Conservation (phyloP, 176 grass and related monocot species). For the Otatea glauca region DNA sequence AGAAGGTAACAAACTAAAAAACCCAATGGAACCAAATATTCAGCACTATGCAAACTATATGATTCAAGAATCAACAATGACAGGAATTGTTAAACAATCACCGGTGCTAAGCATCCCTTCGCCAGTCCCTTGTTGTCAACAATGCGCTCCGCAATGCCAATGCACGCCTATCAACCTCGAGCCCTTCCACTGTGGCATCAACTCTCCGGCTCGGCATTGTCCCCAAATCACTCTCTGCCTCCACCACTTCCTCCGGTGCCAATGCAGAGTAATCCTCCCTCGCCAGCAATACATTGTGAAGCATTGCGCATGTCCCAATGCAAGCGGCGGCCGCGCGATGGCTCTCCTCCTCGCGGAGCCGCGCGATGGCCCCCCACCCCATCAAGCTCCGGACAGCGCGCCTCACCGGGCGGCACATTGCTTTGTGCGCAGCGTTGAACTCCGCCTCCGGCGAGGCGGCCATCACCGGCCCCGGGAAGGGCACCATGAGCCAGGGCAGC, state of each 20-base stretch:
- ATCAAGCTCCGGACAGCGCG: constrained; percentile 61
- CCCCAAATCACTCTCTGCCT: background rate
- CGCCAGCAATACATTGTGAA: constrained; percentile 77
- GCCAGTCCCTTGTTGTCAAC: constrained; percentile 27
- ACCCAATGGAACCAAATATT: constrained; percentile 45
- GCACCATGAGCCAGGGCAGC: constrained; percentile 79
- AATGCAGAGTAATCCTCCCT: constrained; percentile 78
- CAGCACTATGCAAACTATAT: constrained; percentile 6
- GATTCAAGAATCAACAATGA: constrained; percentile 45
- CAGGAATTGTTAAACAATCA: constrained; percentile 44
- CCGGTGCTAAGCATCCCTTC: constrained; percentile 19
- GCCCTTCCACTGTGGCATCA: constrained; percentile 25
- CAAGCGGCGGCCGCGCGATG: constrained; percentile 57
- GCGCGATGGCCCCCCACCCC: constrained; percentile 65
- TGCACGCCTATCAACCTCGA: constrained; percentile 50
- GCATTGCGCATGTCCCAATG: constrained; percentile 79
- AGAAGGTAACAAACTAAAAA: constrained; percentile 36
- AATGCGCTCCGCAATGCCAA: constrained; percentile 49
- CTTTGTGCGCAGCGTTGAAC: constrained; percentile 61
- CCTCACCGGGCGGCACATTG: constrained; percentile 55
- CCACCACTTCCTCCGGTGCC: constrained; percentile 43
- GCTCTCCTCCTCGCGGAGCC: constrained; percentile 64
- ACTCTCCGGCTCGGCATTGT: constrained; percentile 26
- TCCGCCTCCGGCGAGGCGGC: constrained; percentile 51
- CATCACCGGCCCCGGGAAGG: constrained; percentile 22